Percentiles rank a stretch among this genome's conserved stretches.
Evolutionary conservation across 352 stramenopile species (phyloP).

Genomic region (Globisporangium cystogenes): DNA sequence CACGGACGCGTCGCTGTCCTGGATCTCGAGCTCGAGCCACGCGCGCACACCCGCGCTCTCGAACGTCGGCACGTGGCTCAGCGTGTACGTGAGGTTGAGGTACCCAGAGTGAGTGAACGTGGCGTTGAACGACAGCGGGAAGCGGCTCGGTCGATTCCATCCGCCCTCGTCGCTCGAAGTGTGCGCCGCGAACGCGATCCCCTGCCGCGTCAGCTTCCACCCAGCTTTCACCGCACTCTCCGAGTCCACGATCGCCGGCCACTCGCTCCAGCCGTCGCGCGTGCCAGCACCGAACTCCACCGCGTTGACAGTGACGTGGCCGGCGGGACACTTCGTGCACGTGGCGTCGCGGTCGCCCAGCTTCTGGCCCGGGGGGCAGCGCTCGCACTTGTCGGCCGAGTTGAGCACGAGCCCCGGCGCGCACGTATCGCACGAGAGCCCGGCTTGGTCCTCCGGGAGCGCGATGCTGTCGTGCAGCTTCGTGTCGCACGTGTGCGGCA

Average conservation of each 20-base stretch:
- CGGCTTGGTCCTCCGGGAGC: conserved; percentile 28
- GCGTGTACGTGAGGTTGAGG: conserved; percentile 60
- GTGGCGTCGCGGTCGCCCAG: conserved; percentile 25
- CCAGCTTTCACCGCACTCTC: conserved; percentile 27
- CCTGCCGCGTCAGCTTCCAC: conserved; percentile 68
- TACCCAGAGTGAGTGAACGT: conserved; percentile 44
- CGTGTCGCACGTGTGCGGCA: conserved; percentile 57
- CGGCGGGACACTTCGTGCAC: conserved; percentile 27
- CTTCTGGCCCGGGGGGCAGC: conserved; percentile 31
- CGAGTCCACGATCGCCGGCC: conserved; percentile 50
- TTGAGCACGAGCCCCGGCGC: conserved; percentile 37
- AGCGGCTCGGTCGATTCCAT: conserved; percentile 28
- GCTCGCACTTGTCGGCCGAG: conserved; percentile 34
- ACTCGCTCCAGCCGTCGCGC: conserved; percentile 46
- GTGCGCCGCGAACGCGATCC: conserved; percentile 30
- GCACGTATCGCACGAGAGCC: conserved; percentile 46
- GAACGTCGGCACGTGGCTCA: conserved; percentile 62
- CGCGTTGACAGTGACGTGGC: conserved; percentile 47
- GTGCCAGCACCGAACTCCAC: conserved; percentile 46
- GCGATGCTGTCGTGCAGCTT: conserved; percentile 34
- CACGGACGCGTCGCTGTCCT: conserved; percentile 13
- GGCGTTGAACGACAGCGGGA: conserved; percentile 47
- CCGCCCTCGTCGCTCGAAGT: conserved; percentile 9
- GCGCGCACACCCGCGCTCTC: conserved; percentile 43
- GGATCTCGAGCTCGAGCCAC: conserved; percentile 68